These are phyloP conservation scores for Saraca asoca DNA, from an alignment of 331 rosid genomes.

Conservation along the genomic window DNA sequence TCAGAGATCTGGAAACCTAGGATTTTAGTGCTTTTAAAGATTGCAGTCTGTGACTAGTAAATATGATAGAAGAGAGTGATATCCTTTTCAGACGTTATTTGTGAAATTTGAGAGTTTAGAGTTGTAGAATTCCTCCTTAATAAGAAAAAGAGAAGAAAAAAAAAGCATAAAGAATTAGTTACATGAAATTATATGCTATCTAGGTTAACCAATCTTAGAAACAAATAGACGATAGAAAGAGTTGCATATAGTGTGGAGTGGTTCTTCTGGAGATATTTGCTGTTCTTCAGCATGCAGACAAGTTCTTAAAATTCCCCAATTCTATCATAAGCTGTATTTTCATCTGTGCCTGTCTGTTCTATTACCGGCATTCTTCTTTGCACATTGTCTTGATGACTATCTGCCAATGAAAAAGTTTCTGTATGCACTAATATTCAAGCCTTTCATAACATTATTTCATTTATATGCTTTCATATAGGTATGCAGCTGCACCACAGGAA, in stretches of 20 bases:
- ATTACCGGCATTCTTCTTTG: not conserved
- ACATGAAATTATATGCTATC: no score
- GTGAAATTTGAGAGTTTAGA: slow-evolving; percentile 20
- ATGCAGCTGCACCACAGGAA: slow-evolving; percentile 94
- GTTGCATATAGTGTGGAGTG: not conserved
- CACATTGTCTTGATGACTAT: not conserved
- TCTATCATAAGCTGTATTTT: slow-evolving; percentile 1
- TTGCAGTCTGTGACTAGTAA: not conserved
- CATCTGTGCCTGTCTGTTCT: not conserved
- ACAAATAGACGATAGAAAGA: not conserved
- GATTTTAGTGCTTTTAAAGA: not conserved
- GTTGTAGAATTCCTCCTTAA: not conserved
- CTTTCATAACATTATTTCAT: slow-evolving; percentile 2
- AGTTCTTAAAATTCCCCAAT: slow-evolving; percentile 10
- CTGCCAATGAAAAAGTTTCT: slow-evolving; percentile 8
- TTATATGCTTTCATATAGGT: slow-evolving; percentile 52
- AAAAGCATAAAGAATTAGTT: no score
- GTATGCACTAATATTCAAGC: not conserved
- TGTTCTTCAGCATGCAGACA: not conserved
- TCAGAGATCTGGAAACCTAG: not conserved
- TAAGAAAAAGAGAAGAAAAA: no score
- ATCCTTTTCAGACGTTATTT: slow-evolving; percentile 17
- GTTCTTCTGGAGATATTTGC: not conserved
- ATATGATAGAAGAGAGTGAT: slow-evolving; percentile 11
- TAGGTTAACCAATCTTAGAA: not conserved